Evolutionary conservation across 1,284 basidiomycete species (phyloP), one percentile per base, ranked within the genome.

Genomic region (Xerocomus nothofagi): DNA sequence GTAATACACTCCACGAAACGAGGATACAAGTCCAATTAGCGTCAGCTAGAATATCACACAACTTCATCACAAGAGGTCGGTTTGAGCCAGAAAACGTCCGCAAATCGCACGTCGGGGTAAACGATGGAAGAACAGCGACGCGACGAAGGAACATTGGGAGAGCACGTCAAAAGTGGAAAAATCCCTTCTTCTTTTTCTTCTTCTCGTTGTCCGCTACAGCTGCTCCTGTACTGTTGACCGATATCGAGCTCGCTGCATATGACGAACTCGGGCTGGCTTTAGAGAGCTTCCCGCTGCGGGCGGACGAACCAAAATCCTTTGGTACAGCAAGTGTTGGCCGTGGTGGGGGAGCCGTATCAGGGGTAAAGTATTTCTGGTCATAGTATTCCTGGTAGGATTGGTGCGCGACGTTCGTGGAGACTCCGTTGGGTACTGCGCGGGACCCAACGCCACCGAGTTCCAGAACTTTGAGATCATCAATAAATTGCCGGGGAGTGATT

Each of bases 381-480:
- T 84, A 92, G 65, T 77, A 83, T 44, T 80, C 84, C 71, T 84
- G 91, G 69, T 75, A 82, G 10, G 78, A 71, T 47, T 77, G 74
- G 38, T 71, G 72, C 26, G 76, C 79, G 52, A 61, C 74, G 41
- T 69, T 72, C 27, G 71, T 68, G 21, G 78, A 71, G 17, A 90
- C 61, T 7, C 89, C 90, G 56, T 90, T 88, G 0, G 92, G 92
- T 30, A 85, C 69, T 50, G 77, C 80, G 62, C 72, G 81, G 47
- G 81, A 94, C 55, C 80, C 93, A 51, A 79, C 81, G 44, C 86
- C 93, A 44, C 74, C 83, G n/a, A 90, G 73, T 47, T 89, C 91
- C 18, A 98, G 76, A 15, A 87, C 83, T 65, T 91, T 89, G 51
- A 98, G 74, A 62, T 95, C 91, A 51, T 91, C 87, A 44, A 97